Percentiles rank a stretch among this genome's conserved stretches.
Conservation (phyloP, 495 filamentous ascomycete genomes). For the Patellaria atrata region DNA sequence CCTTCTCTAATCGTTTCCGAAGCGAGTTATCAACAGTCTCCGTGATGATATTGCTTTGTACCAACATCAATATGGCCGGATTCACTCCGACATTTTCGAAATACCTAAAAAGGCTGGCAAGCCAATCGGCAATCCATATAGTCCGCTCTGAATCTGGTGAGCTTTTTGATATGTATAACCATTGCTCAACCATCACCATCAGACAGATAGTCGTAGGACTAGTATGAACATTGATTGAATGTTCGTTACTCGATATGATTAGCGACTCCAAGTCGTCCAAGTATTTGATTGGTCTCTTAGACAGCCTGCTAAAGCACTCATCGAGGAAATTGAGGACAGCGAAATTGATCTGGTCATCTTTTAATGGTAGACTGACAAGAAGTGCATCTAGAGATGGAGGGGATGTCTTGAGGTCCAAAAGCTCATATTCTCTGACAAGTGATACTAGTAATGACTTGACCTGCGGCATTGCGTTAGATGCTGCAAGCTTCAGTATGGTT, state of each 20-base stretch:
- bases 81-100: constrained; percentile 35
- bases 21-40: constrained; percentile 13
- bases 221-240: neutral
- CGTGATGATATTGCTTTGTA: constrained; percentile 29
- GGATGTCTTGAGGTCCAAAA: constrained; percentile 28
- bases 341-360: constrained; percentile 10
- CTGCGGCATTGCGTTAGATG: constrained; percentile 30
- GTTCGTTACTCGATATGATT: neutral
- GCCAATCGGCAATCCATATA: constrained; percentile 36
- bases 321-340: constrained; percentile 62
- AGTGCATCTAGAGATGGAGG: constrained; percentile 39
- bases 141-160: constrained; percentile 22
- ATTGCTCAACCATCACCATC: constrained; percentile 58
- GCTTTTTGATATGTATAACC: constrained; percentile 48
- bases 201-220: constrained; percentile 38
- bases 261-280: constrained; percentile 26
- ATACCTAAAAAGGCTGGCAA: constrained; percentile 35
- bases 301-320: constrained; percentile 57
- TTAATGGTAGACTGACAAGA: constrained; percentile 32
- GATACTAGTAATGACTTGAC: constrained; percentile 33
- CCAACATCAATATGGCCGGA: constrained; percentile 26
- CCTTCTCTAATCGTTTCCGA: constrained; percentile 7
- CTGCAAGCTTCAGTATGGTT: constrained; percentile 40
- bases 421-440: constrained; percentile 37
- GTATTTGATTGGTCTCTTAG: constrained; percentile 62